phyloP scores from a whole-genome alignment of 352 stramenopile species.

The Phytophthora hibernalis region DNA sequence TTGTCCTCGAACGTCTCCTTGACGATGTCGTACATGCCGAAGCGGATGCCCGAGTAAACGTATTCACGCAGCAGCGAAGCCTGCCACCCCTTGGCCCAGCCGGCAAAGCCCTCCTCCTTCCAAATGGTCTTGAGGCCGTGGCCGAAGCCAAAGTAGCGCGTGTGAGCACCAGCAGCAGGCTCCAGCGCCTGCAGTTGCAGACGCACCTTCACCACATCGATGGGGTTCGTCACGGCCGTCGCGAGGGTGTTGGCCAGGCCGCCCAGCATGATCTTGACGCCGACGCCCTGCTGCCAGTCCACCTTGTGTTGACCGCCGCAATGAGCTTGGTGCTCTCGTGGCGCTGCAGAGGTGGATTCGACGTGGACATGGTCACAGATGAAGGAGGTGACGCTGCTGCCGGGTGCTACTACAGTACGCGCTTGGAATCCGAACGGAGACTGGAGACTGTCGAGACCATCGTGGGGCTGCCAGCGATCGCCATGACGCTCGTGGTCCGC shows the following conservation, averaged over 20 bases:
- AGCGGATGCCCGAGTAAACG: conserved; percentile 75
- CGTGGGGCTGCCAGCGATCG: conserved; percentile 19
- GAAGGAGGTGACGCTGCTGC: conserved; percentile 1
- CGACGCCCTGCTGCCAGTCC: conserved; percentile 51
- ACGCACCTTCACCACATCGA: conserved; percentile 70
- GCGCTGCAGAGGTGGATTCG: conserved; percentile 16
- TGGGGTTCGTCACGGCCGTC: conserved; percentile 57
- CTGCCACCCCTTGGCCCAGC: conserved; percentile 63
- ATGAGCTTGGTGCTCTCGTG: conserved; percentile 28
- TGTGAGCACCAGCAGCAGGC: conserved; percentile 41
- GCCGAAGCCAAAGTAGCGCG: conserved; percentile 61
- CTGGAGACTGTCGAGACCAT: conserved; percentile 13
- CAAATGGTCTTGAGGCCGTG: conserved; percentile 58
- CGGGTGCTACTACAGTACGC: conserved; percentile 4
- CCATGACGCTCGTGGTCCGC: conserved; percentile 8
- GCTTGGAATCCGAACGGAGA: conserved; percentile 28
- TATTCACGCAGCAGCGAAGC: conserved; percentile 67
- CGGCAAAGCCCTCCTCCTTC: conserved; percentile 56
- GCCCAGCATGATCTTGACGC: conserved; percentile 63
- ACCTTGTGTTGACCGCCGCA: conserved; percentile 38
- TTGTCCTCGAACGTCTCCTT: conserved; percentile 72
- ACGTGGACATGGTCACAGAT: conserved; percentile 21
- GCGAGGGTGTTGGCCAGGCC: conserved; percentile 60
- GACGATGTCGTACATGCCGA: conserved; percentile 76
- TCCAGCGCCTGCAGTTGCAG: conserved; percentile 60